Base-by-base conservation (phyloP, 169 alveolate species). In the Plasmodium gaboni region DNA sequence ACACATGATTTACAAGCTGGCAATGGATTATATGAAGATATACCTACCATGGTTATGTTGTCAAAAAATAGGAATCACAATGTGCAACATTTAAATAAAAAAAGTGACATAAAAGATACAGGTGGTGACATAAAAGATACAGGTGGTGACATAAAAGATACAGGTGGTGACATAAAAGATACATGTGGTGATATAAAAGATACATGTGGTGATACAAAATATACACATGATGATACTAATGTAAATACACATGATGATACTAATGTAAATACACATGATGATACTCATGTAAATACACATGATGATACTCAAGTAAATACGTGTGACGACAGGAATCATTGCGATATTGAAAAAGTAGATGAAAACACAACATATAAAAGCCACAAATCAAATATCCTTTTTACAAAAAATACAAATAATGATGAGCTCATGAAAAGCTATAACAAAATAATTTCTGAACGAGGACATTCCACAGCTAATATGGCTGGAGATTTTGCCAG, bases 381-480 rank as follows among this genome's bases (percentile, higher is more conserved):
- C 12, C 28, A 1, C 64, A 13, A 55, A 55, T 15, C 10, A 8
- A 55, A 13, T 13, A 15, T 5, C 12, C 70, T 13, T 22, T 6
- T 17, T 26, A 13, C 5, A 26, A 44, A 17, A 19, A 32, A 59
- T 19, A 15, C 57, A 10, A 22, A n/a, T 50, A 44, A 44, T n/a
- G 59, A 4, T 2, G 15, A 67, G 13, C 15, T 70, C 3, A 53
- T 83, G 53, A 71, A 42, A 15, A 57, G 57, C 24, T 87, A 89
- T 28, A 89, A 91, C 26, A 73, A 74, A 65, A 71, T 87, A 10
- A 92, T 93, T 38, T 69, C 92, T 24, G 92, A 89, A 55, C 38
- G 95, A 19, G 95, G 95, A 26, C 95, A 93, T 64, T 93, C 95
- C 22, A 89, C 95, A 19, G 93, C 95, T 15, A 87, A 92, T 71